Evolutionary conservation across 257 asterid species (phyloP).

Genomic region (Solanum habrochaites): DNA sequence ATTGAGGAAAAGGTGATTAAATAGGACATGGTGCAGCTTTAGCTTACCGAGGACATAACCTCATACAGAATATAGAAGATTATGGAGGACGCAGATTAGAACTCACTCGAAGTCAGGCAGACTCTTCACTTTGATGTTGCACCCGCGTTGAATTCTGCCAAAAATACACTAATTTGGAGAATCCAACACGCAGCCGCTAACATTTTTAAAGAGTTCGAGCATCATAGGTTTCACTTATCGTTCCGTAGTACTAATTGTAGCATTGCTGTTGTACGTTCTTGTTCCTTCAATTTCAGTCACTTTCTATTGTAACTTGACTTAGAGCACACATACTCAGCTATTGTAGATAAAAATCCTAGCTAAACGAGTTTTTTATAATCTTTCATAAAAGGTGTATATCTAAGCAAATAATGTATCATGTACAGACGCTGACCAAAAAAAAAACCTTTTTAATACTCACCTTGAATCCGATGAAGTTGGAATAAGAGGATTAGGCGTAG

Average conservation of each 20-base stretch:
- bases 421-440: not conserved
- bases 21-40: not conserved
- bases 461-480: slow-evolving; percentile 79
- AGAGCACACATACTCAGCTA: not conserved
- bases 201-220: not conserved
- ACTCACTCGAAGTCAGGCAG: not conserved
- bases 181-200: not conserved
- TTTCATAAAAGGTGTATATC: not conserved
- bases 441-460: not conserved
- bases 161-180: not conserved
- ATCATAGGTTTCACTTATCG: not conserved
- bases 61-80: not conserved
- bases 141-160: not conserved
- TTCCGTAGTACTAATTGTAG: not conserved
- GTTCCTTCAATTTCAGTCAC: not conserved
- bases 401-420: not conserved
- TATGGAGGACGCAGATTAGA: not conserved
- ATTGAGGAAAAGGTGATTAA: not conserved
- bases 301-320: not conserved
- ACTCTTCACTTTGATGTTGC: not conserved
- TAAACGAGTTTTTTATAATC: not conserved
- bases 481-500: slow-evolving; percentile 43
- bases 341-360: not conserved
- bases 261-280: not conserved
- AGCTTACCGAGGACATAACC: not conserved